A percentile compares a stretch with the other conserved stretches of the same genome.
phyloP scores from a whole-genome alignment of 2,329 filamentous ascomycete species.

The Zymoseptoria brevis region DNA sequence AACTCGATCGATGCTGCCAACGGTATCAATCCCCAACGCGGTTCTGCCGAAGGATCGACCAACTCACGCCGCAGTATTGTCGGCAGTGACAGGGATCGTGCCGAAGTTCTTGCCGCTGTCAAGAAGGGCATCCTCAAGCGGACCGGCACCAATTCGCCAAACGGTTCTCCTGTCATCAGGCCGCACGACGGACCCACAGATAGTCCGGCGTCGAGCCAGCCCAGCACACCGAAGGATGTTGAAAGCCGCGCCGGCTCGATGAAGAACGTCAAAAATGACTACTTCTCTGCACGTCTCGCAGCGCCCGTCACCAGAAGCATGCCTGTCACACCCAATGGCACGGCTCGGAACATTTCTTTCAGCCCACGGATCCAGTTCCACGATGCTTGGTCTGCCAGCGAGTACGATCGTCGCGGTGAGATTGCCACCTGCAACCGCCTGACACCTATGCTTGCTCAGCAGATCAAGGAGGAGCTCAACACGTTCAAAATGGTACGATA shows the following conservation, averaged over 20 bases:
- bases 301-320: constrained; percentile 71
- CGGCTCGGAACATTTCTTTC: constrained; percentile 60
- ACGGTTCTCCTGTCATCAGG: constrained; percentile 60
- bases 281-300: constrained; percentile 68
- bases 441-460: constrained; percentile 92
- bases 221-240: constrained; percentile 80
- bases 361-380: constrained; percentile 91
- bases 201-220: constrained; percentile 75
- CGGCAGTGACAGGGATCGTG: constrained; percentile 80
- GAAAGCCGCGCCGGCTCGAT: constrained; percentile 39
- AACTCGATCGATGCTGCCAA: constrained; percentile 65
- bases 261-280: constrained; percentile 69
- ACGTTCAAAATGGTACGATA: constrained; percentile 92
- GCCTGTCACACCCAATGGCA: constrained; percentile 65
- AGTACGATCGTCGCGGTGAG: constrained; percentile 93
- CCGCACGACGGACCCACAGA: constrained; percentile 58
- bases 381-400: constrained; percentile 90
- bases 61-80: constrained; percentile 76
- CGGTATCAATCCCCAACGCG: constrained; percentile 23
- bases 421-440: constrained; percentile 96
- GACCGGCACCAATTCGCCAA: constrained; percentile 54
- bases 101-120: constrained; percentile 83
- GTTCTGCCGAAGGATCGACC: constrained; percentile 51
- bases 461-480: constrained; percentile 99
- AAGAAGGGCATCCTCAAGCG: constrained; percentile 95